Conservation (phyloP, 345 rosid species). For the Nasturtium officinale region DNA sequence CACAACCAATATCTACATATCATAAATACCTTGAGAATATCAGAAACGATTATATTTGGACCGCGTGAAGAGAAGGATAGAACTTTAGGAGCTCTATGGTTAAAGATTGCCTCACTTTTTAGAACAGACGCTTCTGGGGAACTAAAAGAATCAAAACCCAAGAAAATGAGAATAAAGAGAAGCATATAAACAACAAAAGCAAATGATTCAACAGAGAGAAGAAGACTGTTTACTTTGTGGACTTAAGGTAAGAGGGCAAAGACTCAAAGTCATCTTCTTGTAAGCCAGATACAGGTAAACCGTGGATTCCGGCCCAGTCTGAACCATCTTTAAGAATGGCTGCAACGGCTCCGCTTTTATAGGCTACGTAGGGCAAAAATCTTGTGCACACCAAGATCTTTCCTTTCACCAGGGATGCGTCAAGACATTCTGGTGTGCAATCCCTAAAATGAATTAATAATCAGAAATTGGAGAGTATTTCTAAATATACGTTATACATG, state of each 20-base stretch:
- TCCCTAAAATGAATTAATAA: constrained; percentile 15
- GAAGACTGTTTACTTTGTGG: constrained; percentile 31
- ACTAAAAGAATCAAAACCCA: not conserved
- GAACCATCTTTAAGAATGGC: constrained; percentile 10
- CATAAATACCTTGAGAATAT: constrained; percentile 35
- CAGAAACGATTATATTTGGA: constrained; percentile 29
- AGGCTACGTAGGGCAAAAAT: constrained; percentile 14
- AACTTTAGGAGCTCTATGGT: constrained; percentile 35
- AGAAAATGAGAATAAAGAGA: not conserved
- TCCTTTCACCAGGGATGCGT: constrained; percentile 38
- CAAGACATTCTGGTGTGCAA: constrained; percentile 24
- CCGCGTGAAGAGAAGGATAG: constrained; percentile 44
- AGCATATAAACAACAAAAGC: not conserved
- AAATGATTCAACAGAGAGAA: not conserved
- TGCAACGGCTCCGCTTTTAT: constrained; percentile 41
- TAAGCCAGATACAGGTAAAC: constrained; percentile 37
- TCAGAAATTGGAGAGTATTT: not conserved
- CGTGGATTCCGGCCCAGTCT: constrained; percentile 4
- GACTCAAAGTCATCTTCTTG: not conserved
- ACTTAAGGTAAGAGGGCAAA: constrained; percentile 28
- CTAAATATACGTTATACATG: not conserved
- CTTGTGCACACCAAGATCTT: constrained; percentile 15
- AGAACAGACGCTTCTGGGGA: constrained; percentile 28
- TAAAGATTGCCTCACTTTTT: constrained; percentile 28
- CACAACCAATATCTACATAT: not conserved